phyloP scores from a whole-genome alignment of 805 yeast genomes.

The Wickerhamiella hasegawae region DNA sequence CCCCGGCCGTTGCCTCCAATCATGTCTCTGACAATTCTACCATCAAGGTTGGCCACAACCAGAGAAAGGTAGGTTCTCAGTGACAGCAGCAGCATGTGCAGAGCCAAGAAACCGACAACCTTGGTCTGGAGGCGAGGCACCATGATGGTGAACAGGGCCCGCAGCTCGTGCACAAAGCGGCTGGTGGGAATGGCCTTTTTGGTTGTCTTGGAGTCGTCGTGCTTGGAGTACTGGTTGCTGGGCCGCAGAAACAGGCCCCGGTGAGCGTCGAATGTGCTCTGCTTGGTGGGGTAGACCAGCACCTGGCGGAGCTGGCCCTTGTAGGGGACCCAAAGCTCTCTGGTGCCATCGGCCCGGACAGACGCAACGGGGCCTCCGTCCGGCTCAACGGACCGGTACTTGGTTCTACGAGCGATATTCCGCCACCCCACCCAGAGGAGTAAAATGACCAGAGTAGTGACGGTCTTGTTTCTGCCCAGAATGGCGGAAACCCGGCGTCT shows the following conservation, averaged over 20 bases:
- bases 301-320: constrained; percentile 5
- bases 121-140: constrained; percentile 60
- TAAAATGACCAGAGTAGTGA: not conserved
- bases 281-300: constrained; percentile 4
- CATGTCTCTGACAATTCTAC: constrained; percentile 78
- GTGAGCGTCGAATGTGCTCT: constrained; percentile 10
- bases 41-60: constrained; percentile 77
- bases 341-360: constrained; percentile 1
- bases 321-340: constrained; percentile 12
- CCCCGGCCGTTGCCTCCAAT: constrained; percentile 65
- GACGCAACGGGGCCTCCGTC: constrained; percentile 6
- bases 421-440: constrained; percentile 1
- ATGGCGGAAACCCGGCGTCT: not conserved
- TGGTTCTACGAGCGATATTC: constrained; percentile 1
- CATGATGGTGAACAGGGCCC: constrained; percentile 62
- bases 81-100: constrained; percentile 60
- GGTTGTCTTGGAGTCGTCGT: not conserved
- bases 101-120: constrained; percentile 45
- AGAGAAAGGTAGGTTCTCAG: constrained; percentile 78
- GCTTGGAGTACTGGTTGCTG: not conserved
- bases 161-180: constrained; percentile 48
- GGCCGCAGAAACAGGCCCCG: constrained; percentile 6
- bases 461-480: not conserved
- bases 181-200: not conserved
- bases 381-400: constrained; percentile 1